These are phyloP conservation scores for Claviceps maximensis DNA, from an alignment of 2,329 filamentous ascomycete species.

Conservation along the genomic window DNA sequence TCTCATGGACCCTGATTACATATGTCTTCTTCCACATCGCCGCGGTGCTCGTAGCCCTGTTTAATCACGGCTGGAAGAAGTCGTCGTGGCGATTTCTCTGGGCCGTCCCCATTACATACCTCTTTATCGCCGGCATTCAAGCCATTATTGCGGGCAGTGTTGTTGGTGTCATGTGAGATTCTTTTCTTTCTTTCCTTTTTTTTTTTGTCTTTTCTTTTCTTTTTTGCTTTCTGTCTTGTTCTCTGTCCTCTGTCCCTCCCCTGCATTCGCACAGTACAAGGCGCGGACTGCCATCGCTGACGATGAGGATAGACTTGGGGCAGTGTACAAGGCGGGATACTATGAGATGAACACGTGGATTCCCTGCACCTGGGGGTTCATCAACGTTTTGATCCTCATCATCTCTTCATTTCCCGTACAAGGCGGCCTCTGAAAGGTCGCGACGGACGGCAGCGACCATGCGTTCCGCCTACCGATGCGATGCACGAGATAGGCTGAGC, in stretches of 20 bases:
- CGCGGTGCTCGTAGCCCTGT: slow-evolving; percentile 57
- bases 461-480: too few relatives aligned
- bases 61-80: slow-evolving; percentile 51
- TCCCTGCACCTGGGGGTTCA: slow-evolving; percentile 74
- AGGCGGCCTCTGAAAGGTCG: slow-evolving; percentile 55
- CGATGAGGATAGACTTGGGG: slow-evolving; percentile 55
- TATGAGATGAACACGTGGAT: slow-evolving; percentile 94
- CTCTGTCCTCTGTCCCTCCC: too few relatives aligned
- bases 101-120: slow-evolving; percentile 59
- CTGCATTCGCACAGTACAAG: too few relatives aligned
- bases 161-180: slow-evolving; percentile 62
- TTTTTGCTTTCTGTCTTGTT: too few relatives aligned
- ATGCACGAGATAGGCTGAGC: too few relatives aligned
- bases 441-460: too few relatives aligned
- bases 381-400: slow-evolving; percentile 71
- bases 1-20: slow-evolving; percentile 74
- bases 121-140: slow-evolving; percentile 59
- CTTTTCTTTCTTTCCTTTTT: slow-evolving; percentile 4
- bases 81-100: slow-evolving; percentile 51
- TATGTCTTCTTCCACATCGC: slow-evolving; percentile 63
- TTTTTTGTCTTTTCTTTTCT: too few relatives aligned
- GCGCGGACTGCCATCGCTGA: neutral
- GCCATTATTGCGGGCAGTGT: slow-evolving; percentile 70
- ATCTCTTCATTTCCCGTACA: slow-evolving; percentile 89
- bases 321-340: slow-evolving; percentile 67